Conservation (phyloP, 768 basidiomycete genomes). For the Gyrodon lividus region DNA sequence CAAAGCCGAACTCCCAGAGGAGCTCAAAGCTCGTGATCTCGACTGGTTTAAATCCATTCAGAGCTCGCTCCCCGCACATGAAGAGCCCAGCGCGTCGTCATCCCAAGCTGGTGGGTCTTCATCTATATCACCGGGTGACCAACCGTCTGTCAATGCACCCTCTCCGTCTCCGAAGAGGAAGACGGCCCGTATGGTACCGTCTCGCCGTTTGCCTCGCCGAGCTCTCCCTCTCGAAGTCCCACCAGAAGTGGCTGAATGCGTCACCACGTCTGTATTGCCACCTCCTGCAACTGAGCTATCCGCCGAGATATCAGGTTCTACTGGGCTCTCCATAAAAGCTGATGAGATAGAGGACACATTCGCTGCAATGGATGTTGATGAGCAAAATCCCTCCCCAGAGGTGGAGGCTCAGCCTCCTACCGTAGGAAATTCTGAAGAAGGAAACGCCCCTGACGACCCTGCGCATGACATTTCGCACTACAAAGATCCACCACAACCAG, state of each 20-base stretch:
- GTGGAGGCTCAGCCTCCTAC: neutral
- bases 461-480: neutral
- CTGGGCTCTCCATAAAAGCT: neutral
- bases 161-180: constrained; percentile 15
- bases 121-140: neutral
- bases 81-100: neutral
- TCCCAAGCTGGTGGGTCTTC: neutral
- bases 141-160: neutral
- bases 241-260: neutral
- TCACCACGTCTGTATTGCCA: neutral
- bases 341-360: neutral
- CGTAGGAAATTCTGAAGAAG: neutral
- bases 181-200: constrained; percentile 27
- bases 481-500: neutral
- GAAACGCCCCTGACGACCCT: neutral
- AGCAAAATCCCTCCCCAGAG: neutral
- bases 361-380: constrained; percentile 6
- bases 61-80: neutral
- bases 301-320: neutral
- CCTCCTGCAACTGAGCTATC: neutral
- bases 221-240: neutral
- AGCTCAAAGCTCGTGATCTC: constrained; percentile 28
- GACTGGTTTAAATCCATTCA: constrained; percentile 29
- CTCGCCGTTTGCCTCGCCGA: constrained; percentile 22
- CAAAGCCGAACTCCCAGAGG: constrained; percentile 21